These are phyloP conservation scores for Fusarium sp. DNA, from an alignment of 2,329 filamentous ascomycete genomes.

Conservation along the genomic window DNA sequence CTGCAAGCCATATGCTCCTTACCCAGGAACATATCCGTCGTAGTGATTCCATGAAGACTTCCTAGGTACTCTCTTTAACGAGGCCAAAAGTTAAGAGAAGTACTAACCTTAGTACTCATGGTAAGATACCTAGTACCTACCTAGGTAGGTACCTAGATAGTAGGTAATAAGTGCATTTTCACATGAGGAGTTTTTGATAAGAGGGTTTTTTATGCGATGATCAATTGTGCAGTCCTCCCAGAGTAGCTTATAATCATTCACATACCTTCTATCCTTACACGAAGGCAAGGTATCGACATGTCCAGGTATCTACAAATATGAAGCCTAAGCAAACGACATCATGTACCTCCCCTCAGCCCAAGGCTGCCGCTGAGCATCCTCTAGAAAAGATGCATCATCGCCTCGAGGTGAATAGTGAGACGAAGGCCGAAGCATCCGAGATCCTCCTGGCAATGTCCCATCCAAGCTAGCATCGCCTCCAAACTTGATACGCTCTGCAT, in stretches of 20 bases:
- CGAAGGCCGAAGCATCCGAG: slow-evolving; percentile 47
- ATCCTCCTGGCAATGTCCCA: slow-evolving; percentile 53
- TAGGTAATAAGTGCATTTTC: no score
- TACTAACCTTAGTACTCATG: no score
- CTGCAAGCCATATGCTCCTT: no score
- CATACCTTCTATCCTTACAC: neutral
- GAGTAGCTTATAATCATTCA: neutral
- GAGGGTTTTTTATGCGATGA: neutral
- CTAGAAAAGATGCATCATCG: slow-evolving; percentile 56
- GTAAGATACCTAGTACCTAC: neutral
- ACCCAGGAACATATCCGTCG: no score
- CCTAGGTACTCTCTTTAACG: no score
- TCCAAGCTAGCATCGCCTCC: slow-evolving; percentile 56
- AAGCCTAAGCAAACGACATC: slow-evolving; percentile 24
- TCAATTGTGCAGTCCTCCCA: neutral
- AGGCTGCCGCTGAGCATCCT: slow-evolving; percentile 46
- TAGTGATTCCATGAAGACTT: no score
- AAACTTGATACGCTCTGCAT: slow-evolving; percentile 50
- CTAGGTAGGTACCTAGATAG: neutral
- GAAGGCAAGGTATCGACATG: neutral
- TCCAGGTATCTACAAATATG: slow-evolving; percentile 3
- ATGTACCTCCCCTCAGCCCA: slow-evolving; percentile 37
- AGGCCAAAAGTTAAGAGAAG: no score
- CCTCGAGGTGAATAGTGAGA: slow-evolving; percentile 58
- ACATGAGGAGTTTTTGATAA: neutral